Percentiles rank a stretch among this genome's conserved stretches.
These are phyloP conservation scores for Talaromyces nanjingensis DNA, from an alignment of 495 filamentous ascomycete genomes.

Conservation along the genomic window DNA sequence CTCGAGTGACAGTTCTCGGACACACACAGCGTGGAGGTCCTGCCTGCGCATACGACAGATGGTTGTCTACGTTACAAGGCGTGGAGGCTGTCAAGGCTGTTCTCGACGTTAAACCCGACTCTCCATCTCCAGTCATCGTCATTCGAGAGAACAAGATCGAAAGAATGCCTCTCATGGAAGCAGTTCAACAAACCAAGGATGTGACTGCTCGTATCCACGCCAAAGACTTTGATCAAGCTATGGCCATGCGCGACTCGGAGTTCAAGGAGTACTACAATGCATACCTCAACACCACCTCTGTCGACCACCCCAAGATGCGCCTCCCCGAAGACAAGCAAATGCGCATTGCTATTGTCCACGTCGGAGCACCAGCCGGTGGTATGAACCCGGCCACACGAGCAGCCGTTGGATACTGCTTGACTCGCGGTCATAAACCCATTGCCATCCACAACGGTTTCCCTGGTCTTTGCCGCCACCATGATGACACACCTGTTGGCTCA, in stretches of 20 bases:
- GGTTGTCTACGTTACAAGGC: slow-evolving; percentile 88
- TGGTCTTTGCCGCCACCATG: slow-evolving; percentile 85
- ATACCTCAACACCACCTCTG: slow-evolving; percentile 80
- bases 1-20: slow-evolving; percentile 88
- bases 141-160: slow-evolving; percentile 98
- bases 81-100: slow-evolving; percentile 95
- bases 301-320: slow-evolving; percentile 52
- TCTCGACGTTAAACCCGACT: slow-evolving; percentile 82
- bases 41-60: slow-evolving; percentile 89
- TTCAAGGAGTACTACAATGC: slow-evolving; percentile 89
- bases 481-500: slow-evolving; percentile 69
- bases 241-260: slow-evolving; percentile 82
- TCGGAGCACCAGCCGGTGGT: slow-evolving; percentile 96
- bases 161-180: slow-evolving; percentile 79
- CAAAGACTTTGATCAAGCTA: slow-evolving; percentile 78
- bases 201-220: slow-evolving; percentile 73
- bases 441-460: slow-evolving; percentile 98
- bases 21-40: slow-evolving; percentile 93
- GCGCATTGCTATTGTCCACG: slow-evolving; percentile 92
- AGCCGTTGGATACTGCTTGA: slow-evolving; percentile 90
- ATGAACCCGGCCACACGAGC: slow-evolving; percentile 97
- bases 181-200: slow-evolving; percentile 74
- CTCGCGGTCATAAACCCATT: slow-evolving; percentile 84
- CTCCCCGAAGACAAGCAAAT: slow-evolving; percentile 75
- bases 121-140: slow-evolving; percentile 88